phyloP scores from a whole-genome alignment of 441 rosid species.

The Aquilaria agallochum region DNA sequence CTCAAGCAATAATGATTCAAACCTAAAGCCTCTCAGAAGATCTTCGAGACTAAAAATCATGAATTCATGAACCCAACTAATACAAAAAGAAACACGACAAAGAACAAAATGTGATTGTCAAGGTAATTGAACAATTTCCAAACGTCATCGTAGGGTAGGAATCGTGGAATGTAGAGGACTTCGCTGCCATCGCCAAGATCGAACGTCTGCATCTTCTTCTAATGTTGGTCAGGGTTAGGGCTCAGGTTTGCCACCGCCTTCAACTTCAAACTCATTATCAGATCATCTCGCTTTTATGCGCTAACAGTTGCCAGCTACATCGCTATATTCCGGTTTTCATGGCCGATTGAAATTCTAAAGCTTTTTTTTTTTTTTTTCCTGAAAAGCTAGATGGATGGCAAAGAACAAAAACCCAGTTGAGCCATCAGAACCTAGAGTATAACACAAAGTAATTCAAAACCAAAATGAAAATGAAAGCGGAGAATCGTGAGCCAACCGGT shows the following conservation, averaged over 20 bases:
- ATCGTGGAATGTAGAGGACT: constrained; percentile 48
- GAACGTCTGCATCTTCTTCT: constrained; percentile 25
- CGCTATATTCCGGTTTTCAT: too few species aligned
- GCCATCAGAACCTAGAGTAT: neutral
- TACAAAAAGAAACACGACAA: neutral
- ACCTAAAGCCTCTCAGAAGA: too few species aligned
- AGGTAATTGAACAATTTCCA: constrained; percentile 71
- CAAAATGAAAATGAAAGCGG: neutral
- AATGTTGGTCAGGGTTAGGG: constrained; percentile 9
- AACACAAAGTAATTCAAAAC: neutral
- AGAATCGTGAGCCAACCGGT: constrained; percentile 43
- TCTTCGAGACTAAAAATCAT: neutral
- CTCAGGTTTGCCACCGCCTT: constrained; percentile 12
- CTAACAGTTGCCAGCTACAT: too few species aligned
- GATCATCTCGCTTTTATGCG: too few species aligned
- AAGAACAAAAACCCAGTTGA: constrained; percentile 5
- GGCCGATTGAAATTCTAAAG: too few species aligned
- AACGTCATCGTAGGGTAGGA: constrained; percentile 41
- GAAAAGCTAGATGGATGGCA: too few species aligned
- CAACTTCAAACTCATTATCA: constrained; percentile 15
- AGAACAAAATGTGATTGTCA: constrained; percentile 34
- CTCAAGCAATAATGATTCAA: too few species aligned
- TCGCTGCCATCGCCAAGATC: constrained; percentile 78
- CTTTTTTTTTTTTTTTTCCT: too few species aligned
- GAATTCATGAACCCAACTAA: neutral